A percentile compares a stretch with the other conserved stretches of the same genome.
Evolutionary conservation across 1,284 basidiomycete species (phyloP).

Genomic region (Porodaedalea pini): DNA sequence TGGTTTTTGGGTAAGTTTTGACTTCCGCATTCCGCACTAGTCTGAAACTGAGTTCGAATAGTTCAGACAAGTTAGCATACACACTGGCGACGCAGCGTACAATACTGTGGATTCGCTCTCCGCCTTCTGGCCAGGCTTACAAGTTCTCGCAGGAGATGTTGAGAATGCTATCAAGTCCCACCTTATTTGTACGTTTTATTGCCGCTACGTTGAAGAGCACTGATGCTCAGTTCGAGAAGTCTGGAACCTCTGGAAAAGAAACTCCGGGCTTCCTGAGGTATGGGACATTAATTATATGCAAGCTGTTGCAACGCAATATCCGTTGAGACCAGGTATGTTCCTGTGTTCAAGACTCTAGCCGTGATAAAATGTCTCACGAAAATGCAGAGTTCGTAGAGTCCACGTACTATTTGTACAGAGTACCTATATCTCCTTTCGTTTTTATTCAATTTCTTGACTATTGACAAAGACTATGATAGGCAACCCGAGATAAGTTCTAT

Average conservation of each 20-base stretch:
- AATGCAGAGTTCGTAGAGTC: slow-evolving; percentile 82
- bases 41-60: slow-evolving; percentile 30
- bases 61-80: slow-evolving; percentile 80
- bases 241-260: slow-evolving; percentile 86
- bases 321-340: slow-evolving; percentile 67
- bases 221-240: slow-evolving; percentile 41
- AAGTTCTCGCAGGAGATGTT: slow-evolving; percentile 86
- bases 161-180: slow-evolving; percentile 86
- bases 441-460: not conserved
- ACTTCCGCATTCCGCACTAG: slow-evolving; percentile 2
- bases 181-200: slow-evolving; percentile 60
- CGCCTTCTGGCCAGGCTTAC: slow-evolving; percentile 86
- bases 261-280: slow-evolving; percentile 85
- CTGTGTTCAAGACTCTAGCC: not conserved
- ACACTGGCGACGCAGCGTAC: slow-evolving; percentile 68
- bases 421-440: slow-evolving; percentile 34
- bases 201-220: slow-evolving; percentile 6
- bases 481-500: slow-evolving; percentile 88
- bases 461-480: slow-evolving; percentile 42
- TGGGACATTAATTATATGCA: slow-evolving; percentile 75
- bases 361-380: slow-evolving; percentile 13
- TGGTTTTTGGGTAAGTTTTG: slow-evolving; percentile 74
- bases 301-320: slow-evolving; percentile 80
- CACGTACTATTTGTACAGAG: slow-evolving; percentile 90
- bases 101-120: slow-evolving; percentile 78